Base-by-base conservation (phyloP, 371 early-diverging fungal species). In the Lichtheimia ramosa region DNA sequence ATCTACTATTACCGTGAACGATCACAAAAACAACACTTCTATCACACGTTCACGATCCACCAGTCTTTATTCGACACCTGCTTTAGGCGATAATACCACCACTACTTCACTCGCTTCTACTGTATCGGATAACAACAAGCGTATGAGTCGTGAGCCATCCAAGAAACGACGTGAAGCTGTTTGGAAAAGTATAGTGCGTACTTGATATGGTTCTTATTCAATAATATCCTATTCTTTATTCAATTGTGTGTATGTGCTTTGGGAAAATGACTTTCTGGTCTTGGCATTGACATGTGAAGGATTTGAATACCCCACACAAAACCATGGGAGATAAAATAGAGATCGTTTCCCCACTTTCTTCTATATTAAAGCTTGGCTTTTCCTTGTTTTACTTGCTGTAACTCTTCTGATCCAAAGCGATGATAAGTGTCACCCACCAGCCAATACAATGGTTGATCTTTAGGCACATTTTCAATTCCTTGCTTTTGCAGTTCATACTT, bases 401-500 rank as follows among this genome's bases (percentile, higher is more conserved):
- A 46, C 34, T 34, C 34, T 34, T 34, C 10, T 10, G 34, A 34
- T 34, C 34, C 34, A 34, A 34, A 34, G 34, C 10, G 34, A 34
- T 6, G 2, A 34, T 34, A 34, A 8, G 34, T 34, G 34, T 34
- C 34, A 34, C 34, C 34, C 6, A 34, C 34, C 2, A 81, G 62
- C 83, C 83, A 85, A 51, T 62, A 74, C 42, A 85, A 63, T 10
- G 70, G 65, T 18, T 72, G 73, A 1, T 64, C 66, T 14, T 66
- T 46, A 50, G 67, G 62, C 2, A 46, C 23, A 3, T 63, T 61
- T 18, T 80, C 73, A 42, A 83, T 79, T 1, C 81, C 83, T 48
- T 83, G 80, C 4, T 70, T 74, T 40, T 73, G 68, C 39, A 77
- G 68, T 50, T 69, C 73, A 18, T 76, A 74, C 62, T 83, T 85